These are phyloP conservation scores for Domatiomyces catenatus DNA, from an alignment of 2,329 filamentous ascomycete genomes.

Conservation along the genomic window DNA sequence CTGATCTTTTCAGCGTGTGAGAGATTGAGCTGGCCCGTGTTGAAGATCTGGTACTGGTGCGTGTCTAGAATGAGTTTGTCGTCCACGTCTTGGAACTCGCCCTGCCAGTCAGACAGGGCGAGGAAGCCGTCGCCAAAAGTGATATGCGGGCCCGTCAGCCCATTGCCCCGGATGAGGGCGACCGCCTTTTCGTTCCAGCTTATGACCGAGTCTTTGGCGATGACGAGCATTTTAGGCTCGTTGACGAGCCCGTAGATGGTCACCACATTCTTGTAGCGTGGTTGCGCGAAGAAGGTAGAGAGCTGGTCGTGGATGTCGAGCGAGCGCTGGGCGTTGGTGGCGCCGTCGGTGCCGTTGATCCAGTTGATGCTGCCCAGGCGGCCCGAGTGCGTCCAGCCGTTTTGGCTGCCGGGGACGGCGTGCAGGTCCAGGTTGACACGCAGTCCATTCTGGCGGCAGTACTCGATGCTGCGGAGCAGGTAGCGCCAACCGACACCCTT, in stretches of 20 bases:
- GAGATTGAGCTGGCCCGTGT: constrained; percentile 67
- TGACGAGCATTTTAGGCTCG: constrained; percentile 71
- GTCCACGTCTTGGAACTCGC: constrained; percentile 54
- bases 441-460: constrained; percentile 78
- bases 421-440: constrained; percentile 89
- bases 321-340: constrained; percentile 61
- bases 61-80: constrained; percentile 72
- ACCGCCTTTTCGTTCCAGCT: constrained; percentile 67
- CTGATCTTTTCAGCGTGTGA: constrained; percentile 70
- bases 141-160: constrained; percentile 48
- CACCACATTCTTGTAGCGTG: constrained; percentile 80
- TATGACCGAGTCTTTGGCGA: constrained; percentile 50
- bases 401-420: constrained; percentile 81
- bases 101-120: constrained; percentile 81
- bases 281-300: constrained; percentile 82
- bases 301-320: constrained; percentile 77
- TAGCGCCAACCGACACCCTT: constrained; percentile 83
- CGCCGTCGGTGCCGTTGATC: constrained; percentile 80
- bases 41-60: constrained; percentile 98
- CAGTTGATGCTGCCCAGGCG: constrained; percentile 66
- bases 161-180: constrained; percentile 58
- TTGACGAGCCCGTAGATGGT: constrained; percentile 90
- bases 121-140: constrained; percentile 93
- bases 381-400: constrained; percentile 95
- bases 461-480: constrained; percentile 81